Percentiles rank a stretch among this genome's conserved stretches.
Evolutionary conservation across 2,329 filamentous ascomycete species (phyloP).

Genomic region (Xylaria sp.): DNA sequence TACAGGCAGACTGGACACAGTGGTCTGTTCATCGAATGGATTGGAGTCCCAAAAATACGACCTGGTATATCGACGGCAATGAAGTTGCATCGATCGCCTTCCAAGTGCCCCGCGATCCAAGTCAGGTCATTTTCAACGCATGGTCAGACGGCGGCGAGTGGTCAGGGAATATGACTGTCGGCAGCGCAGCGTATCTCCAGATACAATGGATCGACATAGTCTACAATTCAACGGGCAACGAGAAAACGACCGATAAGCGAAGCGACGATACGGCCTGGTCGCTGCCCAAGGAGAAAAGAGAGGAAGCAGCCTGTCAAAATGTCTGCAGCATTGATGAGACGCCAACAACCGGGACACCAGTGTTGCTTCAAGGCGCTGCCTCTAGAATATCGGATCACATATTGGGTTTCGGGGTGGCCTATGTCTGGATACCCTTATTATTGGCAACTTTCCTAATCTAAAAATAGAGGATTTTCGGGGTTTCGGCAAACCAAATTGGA

Average conservation of each 20-base stretch:
- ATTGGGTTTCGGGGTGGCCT: conserved; percentile 33
- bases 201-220: conserved; percentile 72
- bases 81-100: conserved; percentile 64
- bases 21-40: conserved; percentile 70
- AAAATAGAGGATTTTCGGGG: neutral
- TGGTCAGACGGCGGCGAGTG: conserved; percentile 70
- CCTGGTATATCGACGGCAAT: conserved; percentile 65
- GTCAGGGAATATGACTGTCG: conserved; percentile 67
- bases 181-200: conserved; percentile 63
- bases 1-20: conserved; percentile 58
- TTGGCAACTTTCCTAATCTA: conserved; percentile 37
- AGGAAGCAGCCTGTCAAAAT: conserved; percentile 40
- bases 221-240: conserved; percentile 56
- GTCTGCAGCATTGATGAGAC: conserved; percentile 53
- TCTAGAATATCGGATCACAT: conserved; percentile 38
- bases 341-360: conserved; percentile 52
- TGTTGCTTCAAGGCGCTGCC: conserved; percentile 48
- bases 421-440: conserved; percentile 42
- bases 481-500: neutral
- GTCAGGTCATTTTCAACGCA: conserved; percentile 66
- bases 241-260: conserved; percentile 33
- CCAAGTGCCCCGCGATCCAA: conserved; percentile 64
- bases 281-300: conserved; percentile 32
- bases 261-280: neutral
- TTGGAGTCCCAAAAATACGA: conserved; percentile 64